phyloP scores from a whole-genome alignment of 495 filamentous ascomycete genomes.

The Umbilicaria muhlenbergii region DNA sequence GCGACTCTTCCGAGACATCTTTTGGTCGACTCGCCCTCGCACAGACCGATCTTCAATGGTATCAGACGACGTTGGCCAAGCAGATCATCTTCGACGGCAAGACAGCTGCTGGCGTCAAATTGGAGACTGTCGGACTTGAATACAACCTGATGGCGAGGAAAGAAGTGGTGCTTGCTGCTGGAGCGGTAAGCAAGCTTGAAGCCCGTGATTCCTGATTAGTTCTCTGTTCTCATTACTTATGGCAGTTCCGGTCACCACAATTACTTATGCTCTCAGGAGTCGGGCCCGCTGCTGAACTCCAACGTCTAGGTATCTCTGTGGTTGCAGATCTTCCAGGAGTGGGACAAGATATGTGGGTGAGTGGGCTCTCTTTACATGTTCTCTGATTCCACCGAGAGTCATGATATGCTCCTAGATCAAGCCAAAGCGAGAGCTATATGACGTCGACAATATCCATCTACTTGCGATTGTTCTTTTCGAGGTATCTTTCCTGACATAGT shows the following conservation, averaged over 20 bases:
- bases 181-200: conserved; percentile 27
- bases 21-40: conserved; percentile 12
- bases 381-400: no score
- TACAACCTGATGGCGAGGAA: conserved; percentile 22
- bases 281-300: conserved; percentile 16
- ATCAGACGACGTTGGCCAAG: not conserved
- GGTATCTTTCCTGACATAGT: no score
- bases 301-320: conserved; percentile 12
- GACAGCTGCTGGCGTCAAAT: not conserved
- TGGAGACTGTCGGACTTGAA: no score
- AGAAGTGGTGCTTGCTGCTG: conserved; percentile 40
- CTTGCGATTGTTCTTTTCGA: no score
- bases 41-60: conserved; percentile 8
- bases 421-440: no score
- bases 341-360: conserved; percentile 15
- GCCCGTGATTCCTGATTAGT: no score
- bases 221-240: no score
- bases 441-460: no score
- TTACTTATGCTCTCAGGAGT: conserved; percentile 34
- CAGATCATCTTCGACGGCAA: not conserved
- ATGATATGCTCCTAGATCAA: no score
- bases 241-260: conserved; percentile 25
- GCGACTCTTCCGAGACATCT: conserved; percentile 13
- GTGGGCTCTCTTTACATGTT: no score
- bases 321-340: conserved; percentile 18